phyloP scores from a whole-genome alignment of 2,329 filamentous ascomycete species.

The Colletotrichum eleusines region DNA sequence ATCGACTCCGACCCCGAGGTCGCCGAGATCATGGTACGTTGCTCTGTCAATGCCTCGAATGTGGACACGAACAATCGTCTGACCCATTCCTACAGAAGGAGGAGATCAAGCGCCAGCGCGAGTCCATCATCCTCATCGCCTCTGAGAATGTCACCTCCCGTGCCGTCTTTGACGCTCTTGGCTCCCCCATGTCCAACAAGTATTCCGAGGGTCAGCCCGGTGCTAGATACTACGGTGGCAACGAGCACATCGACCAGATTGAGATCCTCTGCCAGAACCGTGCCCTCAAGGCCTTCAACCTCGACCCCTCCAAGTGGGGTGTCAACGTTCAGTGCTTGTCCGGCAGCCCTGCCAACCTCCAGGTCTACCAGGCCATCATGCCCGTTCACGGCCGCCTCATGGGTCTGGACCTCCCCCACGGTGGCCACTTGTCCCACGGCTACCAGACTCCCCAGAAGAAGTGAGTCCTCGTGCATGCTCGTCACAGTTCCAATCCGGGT shows the following conservation, averaged over 20 bases:
- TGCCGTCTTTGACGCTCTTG: constrained; percentile 96
- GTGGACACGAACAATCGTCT: not conserved
- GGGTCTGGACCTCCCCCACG: constrained; percentile 95
- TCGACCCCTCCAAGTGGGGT: constrained; percentile 92
- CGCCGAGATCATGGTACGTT: constrained; percentile 91
- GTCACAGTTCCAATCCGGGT: too few relatives aligned
- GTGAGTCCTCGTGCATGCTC: constrained; percentile 57
- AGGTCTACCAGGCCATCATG: constrained; percentile 98
- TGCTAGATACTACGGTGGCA: constrained; percentile 98
- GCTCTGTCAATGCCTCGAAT: not conserved
- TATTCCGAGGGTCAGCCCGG: constrained; percentile 99
- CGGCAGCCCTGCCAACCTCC: constrained; percentile 95
- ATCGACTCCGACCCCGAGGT: constrained; percentile 94
- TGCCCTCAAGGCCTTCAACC: constrained; percentile 90
- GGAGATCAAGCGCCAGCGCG: constrained; percentile 95
- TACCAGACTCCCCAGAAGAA: constrained; percentile 98
- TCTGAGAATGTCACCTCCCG: constrained; percentile 99
- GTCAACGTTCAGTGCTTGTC: constrained; percentile 97
- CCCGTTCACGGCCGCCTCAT: constrained; percentile 95
- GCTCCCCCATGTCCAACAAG: constrained; percentile 97
- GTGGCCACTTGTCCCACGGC: constrained; percentile 94
- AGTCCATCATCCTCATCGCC: constrained; percentile 98
- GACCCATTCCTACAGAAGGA: constrained; percentile 70
- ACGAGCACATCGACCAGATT: constrained; percentile 98
- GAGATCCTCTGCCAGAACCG: constrained; percentile 95